These are phyloP conservation scores for Agaricus blazei DNA, from an alignment of 768 basidiomycete genomes.

Conservation along the genomic window DNA sequence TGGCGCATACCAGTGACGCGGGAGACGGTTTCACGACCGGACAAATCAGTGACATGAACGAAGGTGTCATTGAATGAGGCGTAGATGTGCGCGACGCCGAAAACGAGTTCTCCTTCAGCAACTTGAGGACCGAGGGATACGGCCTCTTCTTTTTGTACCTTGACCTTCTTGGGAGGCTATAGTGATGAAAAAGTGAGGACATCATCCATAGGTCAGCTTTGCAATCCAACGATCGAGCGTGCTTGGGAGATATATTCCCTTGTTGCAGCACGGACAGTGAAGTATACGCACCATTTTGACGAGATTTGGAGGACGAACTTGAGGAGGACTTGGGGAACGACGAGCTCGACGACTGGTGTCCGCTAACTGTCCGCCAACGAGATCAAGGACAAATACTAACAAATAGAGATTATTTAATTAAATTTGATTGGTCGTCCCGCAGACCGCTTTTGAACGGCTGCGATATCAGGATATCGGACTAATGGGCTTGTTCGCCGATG, in stretches of 20 bases:
- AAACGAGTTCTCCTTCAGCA: conserved; percentile 93
- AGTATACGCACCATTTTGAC: conserved; percentile 34
- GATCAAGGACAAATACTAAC: conserved; percentile 7
- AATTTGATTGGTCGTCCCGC: background rate
- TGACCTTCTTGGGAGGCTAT: conserved; percentile 82
- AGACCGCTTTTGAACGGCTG: too few relatives aligned
- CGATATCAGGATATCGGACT: too few relatives aligned
- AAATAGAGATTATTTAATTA: background rate
- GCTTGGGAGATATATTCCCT: background rate
- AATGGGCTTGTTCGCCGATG: too few relatives aligned
- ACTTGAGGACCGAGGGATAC: conserved; percentile 95
- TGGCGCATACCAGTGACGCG: conserved; percentile 82
- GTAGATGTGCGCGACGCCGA: conserved; percentile 98
- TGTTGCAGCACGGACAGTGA: background rate
- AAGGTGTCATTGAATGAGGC: conserved; percentile 99
- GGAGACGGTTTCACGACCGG: conserved; percentile 98
- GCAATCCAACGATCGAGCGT: conserved; percentile 41
- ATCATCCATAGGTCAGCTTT: conserved; percentile 45
- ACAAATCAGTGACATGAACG: conserved; percentile 98
- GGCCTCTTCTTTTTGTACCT: conserved; percentile 73
- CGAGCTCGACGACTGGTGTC: conserved; percentile 15
- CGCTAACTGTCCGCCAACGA: background rate
- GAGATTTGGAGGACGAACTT: conserved; percentile 23
- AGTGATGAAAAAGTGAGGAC: conserved; percentile 8
- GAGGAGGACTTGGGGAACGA: conserved; percentile 27